These are phyloP conservation scores for Lachnellula suecica DNA, from an alignment of 2,329 filamentous ascomycete species.

Conservation along the genomic window DNA sequence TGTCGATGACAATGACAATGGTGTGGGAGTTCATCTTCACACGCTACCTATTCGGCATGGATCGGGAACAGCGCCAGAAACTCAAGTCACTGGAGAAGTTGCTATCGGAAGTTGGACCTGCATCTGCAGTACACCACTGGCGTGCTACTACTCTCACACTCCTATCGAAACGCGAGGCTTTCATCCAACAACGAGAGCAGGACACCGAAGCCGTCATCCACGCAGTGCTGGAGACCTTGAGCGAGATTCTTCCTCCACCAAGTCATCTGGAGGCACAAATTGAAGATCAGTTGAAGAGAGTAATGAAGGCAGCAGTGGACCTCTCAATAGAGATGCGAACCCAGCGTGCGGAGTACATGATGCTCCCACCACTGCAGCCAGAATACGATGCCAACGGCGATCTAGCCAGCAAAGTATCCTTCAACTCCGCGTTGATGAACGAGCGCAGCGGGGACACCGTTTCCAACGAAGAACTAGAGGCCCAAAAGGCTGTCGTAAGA, in stretches of 20 bases:
- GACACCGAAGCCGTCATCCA: slow-evolving; percentile 96
- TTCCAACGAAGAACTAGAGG: slow-evolving; percentile 79
- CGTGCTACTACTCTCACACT: slow-evolving; percentile 92
- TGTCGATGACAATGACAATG: slow-evolving; percentile 99
- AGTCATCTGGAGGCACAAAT: slow-evolving; percentile 78
- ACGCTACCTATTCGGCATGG: slow-evolving; percentile 97
- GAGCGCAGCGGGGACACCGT: slow-evolving; percentile 71
- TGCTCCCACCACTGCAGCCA: slow-evolving; percentile 91
- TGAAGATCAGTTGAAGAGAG: slow-evolving; percentile 78
- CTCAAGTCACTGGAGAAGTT: slow-evolving; percentile 94
- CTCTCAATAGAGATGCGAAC: slow-evolving; percentile 96
- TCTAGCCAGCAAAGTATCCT: slow-evolving; percentile 80
- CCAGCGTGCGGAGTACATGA: slow-evolving; percentile 95
- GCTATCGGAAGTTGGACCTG: slow-evolving; percentile 82
- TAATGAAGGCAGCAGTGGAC: slow-evolving; percentile 84
- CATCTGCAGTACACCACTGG: slow-evolving; percentile 92
- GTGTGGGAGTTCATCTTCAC: slow-evolving; percentile 99
- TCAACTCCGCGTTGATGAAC: slow-evolving; percentile 94
- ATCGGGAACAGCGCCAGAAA: slow-evolving; percentile 95
- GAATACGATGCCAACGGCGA: slow-evolving; percentile 95
- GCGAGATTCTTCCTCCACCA: slow-evolving; percentile 83
- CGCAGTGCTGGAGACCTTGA: slow-evolving; percentile 82
- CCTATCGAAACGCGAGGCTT: slow-evolving; percentile 76
- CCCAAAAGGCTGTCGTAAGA: slow-evolving; percentile 74
- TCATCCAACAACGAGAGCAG: slow-evolving; percentile 76